These are phyloP conservation scores for Tanacetum coccineum DNA, from an alignment of 129 eudicot species.

Conservation along the genomic window DNA sequence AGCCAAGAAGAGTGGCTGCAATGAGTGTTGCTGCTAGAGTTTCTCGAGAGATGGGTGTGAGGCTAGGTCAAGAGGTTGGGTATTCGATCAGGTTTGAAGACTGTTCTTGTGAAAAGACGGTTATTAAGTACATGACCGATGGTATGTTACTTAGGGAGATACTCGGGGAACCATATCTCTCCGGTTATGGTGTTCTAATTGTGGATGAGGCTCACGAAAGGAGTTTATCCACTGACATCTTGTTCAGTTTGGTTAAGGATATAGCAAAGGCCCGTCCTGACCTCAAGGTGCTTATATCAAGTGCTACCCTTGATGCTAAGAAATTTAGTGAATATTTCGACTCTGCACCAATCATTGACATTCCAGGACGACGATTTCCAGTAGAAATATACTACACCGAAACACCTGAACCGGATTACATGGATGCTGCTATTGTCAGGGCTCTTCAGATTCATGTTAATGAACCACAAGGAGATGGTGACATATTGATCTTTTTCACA, in stretches of 20 bases:
- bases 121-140: slow-evolving; percentile 81
- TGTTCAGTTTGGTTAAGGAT: slow-evolving; percentile 93
- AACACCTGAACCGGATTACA: slow-evolving; percentile 84
- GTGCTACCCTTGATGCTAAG: slow-evolving; percentile 90
- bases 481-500: slow-evolving; percentile 69
- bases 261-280: slow-evolving; percentile 78
- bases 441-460: slow-evolving; percentile 84
- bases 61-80: slow-evolving; percentile 64
- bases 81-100: slow-evolving; percentile 84
- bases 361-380: slow-evolving; percentile 88
- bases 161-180: slow-evolving; percentile 80
- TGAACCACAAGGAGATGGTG: slow-evolving; percentile 86
- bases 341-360: slow-evolving; percentile 77
- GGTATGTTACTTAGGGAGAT: slow-evolving; percentile 79
- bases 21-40: slow-evolving; percentile 26
- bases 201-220: slow-evolving; percentile 98
- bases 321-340: slow-evolving; percentile 93
- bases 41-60: slow-evolving; percentile 41
- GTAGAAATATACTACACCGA: slow-evolving; percentile 82
- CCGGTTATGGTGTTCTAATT: slow-evolving; percentile 76
- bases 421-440: slow-evolving; percentile 90
- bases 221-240: slow-evolving; percentile 74
- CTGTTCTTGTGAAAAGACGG: slow-evolving; percentile 73
- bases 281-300: slow-evolving; percentile 81
- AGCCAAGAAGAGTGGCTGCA: too few species aligned